Base-by-base conservation (phyloP, 2,329 filamentous ascomycete genomes). In the Knufia petricola region DNA sequence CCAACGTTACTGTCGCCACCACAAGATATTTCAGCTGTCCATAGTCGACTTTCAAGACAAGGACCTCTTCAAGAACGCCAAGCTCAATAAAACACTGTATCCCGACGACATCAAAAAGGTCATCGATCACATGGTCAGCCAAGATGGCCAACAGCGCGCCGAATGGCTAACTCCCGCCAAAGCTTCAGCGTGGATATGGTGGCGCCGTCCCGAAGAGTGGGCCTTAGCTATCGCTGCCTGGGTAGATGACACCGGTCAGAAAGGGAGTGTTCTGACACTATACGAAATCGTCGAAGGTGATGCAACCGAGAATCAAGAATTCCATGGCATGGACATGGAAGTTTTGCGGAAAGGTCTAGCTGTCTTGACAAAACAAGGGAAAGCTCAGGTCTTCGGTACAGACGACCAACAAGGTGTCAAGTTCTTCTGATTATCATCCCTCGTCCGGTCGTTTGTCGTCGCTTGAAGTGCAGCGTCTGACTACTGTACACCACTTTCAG, bases 231-330 rank as follows among this genome's bases (percentile, higher is more conserved):
- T 96, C 36, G 84, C 84, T 64, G 77, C 72, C 37, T 96, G 87
- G 81, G 84, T 88, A 39, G 89, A 96, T 24, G 79, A 81, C 53
- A 95, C 88, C 52, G 92, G 81, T 3, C 89, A 95, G 73, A 90
- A 85, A 71, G 87, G 87, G 20, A 80, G 77, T 10, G 90, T 98
- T 49, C 67, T 98, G 62, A 98, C 92, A 49, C 72, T 98, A 20
- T 96, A 95, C 66, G 92, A 98, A 70, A 70, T 98, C 60, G 76
- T 80, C 1, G 81, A 95, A 65, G 87, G 90, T n/a, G 90, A 96
- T 61, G 83, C 75, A 24, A 87, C 85, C 1, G 50, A 56, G 20
- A 51, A 36, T n/a, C 24, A 58, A 84, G 87, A 94, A 58, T 87
- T 94, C 61, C 81, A 87, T 65, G 86, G 85, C n/a, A 85, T 98